Evolutionary conservation across 2,329 filamentous ascomycete species (phyloP).

Genomic region (Aureobasidium mangrovei): DNA sequence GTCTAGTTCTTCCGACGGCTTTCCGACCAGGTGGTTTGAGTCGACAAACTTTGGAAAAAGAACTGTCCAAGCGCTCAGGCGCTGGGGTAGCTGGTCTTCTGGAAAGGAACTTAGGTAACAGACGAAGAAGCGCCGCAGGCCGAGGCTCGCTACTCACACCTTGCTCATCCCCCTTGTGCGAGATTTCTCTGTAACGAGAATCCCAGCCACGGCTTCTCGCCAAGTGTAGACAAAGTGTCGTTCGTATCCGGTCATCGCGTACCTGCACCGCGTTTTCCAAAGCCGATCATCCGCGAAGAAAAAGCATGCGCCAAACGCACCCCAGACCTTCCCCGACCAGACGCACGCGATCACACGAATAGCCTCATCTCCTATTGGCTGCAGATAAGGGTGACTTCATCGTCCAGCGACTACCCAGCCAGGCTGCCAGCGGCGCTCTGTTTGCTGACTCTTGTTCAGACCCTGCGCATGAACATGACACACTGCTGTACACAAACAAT

Average conservation of each 20-base stretch:
- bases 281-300: conserved; percentile 11
- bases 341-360: not conserved
- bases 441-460: not conserved
- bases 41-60: not conserved
- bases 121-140: conserved; percentile 12
- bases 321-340: not conserved
- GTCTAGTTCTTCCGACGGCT: not conserved
- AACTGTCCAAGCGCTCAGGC: not conserved
- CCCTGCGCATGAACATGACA: not conserved
- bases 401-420: not conserved
- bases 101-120: not conserved
- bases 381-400: not conserved
- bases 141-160: not conserved
- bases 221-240: not conserved
- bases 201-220: not conserved
- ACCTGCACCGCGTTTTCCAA: conserved; percentile 2
- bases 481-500: not conserved
- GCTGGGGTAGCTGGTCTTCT: conserved; percentile 3
- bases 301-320: not conserved
- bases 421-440: not conserved
- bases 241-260: not conserved
- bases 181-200: not conserved
- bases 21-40: conserved; percentile 1
- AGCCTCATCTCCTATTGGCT: not conserved
- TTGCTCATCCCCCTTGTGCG: not conserved